Base-by-base conservation (phyloP, 2,329 filamentous ascomycete genomes). In the Rhinocladiella mackenziei region DNA sequence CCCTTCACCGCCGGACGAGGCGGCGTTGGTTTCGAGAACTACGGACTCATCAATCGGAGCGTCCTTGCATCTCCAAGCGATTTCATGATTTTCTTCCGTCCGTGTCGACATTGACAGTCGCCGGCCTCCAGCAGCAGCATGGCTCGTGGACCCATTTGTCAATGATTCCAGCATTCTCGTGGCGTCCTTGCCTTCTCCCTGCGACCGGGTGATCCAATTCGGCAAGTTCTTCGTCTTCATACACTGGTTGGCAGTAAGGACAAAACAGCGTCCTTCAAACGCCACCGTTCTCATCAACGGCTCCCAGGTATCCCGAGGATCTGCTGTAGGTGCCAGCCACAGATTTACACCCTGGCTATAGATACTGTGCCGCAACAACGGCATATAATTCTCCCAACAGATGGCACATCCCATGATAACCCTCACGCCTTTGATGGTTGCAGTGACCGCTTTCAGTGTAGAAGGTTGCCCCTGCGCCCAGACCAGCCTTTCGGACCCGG, bases 311-410 rank as follows among this genome's bases (percentile, higher is more conserved):
- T 91, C 85, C 49, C 89, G 76, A 14, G 75, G 78, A 67, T 96
- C 91, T 1, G 89, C 89, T 1, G 89, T 96, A 0, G 91, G 91
- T 0, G 89, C 89, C 2, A 96, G 78, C 65, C 91, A 96, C 9
- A 96, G 69, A 62, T 94, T 94, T 58, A 96, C 81, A 60, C 94
- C 94, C 65, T 96, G 91, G 2, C 80, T 76, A 64, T 96, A 97
- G 26, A 96, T 73, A 11, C 80, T 76, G 62, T 94, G 85, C 13
- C 91, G 78, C 5, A 96, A 72, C 13, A 96, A 70, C 0, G 89
- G 89, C 89, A 95, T 96, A 68, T 91, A 94, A 64, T 86, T 95
- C 65, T 97, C 89, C 89, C 89, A 96, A 72, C 89, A 95, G 55
- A 97, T 94, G 3, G 89, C 91, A 2, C 85, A 81, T 0, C 84